Conservation (phyloP, 768 basidiomycete genomes). For the Lentinula guzmanii region DNA sequence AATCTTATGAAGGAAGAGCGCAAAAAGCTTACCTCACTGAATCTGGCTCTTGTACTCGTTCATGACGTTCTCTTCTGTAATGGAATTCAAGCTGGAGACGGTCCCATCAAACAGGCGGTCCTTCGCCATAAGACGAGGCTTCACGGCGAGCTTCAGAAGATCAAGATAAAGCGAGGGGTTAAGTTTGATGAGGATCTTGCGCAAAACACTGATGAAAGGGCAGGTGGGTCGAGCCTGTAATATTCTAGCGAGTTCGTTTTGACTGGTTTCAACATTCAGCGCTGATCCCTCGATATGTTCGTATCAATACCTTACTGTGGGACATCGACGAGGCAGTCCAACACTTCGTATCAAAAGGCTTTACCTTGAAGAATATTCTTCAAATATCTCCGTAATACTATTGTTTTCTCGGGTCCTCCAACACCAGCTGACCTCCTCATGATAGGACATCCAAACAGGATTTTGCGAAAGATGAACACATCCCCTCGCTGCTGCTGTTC, state of each 20-base stretch:
- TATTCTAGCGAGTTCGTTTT: neutral
- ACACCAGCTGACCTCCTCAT: neutral
- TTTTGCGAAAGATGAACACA: conserved; percentile 73
- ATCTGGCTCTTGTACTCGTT: conserved; percentile 79
- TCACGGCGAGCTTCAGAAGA: conserved; percentile 76
- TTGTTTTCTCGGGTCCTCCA: neutral
- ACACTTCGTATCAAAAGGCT: conserved; percentile 52
- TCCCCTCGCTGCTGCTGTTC: conserved; percentile 78
- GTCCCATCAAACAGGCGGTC: conserved; percentile 83
- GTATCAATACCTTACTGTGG: conserved; percentile 74
- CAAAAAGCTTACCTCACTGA: conserved; percentile 66
- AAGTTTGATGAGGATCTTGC: conserved; percentile 62
- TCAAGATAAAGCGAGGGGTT: conserved; percentile 73
- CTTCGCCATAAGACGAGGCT: conserved; percentile 87
- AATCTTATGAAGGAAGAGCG: conserved; percentile 71
- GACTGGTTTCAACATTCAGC: conserved; percentile 27
- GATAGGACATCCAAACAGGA: conserved; percentile 36
- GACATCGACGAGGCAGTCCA: conserved; percentile 57
- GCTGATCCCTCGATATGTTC: conserved; percentile 76
- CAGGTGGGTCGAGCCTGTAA: conserved; percentile 39
- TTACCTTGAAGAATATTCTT: conserved; percentile 43
- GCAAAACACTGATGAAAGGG: conserved; percentile 51
- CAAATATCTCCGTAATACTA: conserved; percentile 38
- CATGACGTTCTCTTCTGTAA: conserved; percentile 83
- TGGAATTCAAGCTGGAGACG: conserved; percentile 88